Evolutionary conservation across 1,284 basidiomycete genomes (phyloP), one percentile per base, ranked within the genome.

Genomic region (Sphaerobolus stellatus): DNA sequence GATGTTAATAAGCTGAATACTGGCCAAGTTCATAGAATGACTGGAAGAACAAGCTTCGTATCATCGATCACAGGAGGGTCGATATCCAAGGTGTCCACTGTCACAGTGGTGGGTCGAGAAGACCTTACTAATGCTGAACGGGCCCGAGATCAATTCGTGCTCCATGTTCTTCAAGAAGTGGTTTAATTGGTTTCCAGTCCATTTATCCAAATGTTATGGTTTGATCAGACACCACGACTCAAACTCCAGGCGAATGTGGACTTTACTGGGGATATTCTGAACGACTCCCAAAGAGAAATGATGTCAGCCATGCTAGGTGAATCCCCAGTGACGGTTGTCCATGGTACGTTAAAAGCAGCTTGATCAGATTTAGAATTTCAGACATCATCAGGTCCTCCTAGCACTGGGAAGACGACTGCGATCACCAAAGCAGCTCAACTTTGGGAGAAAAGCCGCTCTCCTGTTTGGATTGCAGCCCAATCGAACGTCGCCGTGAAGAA

Each of bases 401-500:
- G 80, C 2, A 77, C 77, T 49, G 81, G 83, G 3, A 84, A 85
- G 63, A 85, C 83, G 0, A 80, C 79, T 30, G 82, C 85, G 2
- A 86, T 88, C 62, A 81, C 84, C 4, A 74, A 79, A 14, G 82
- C 70, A 72, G 84, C 87, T 5, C 65, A 71, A 2, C 74, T 70
- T 47, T 60, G 72, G 22, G 60, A 68, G 18, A 61, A 71, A 45
- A 72, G 75, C 33, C 70, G 73, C 28, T 59, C 60, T 57, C 82
- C 81, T 2, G 78, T 88, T 8, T 91, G 86, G 85, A 75, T 91
- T 7, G 71, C 85, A 52, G 86, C 88, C 4, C 84, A 91, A 51
- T 84, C 77, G 0, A 83, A 83, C 62, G 76, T 83, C 33, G 82
- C 82, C n/a, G 81, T 86, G 25, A 86, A 84, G 68, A 86, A 85